Evolutionary conservation across 169 alveolate species (phyloP).

Genomic region (Eimeria brunetti): DNA sequence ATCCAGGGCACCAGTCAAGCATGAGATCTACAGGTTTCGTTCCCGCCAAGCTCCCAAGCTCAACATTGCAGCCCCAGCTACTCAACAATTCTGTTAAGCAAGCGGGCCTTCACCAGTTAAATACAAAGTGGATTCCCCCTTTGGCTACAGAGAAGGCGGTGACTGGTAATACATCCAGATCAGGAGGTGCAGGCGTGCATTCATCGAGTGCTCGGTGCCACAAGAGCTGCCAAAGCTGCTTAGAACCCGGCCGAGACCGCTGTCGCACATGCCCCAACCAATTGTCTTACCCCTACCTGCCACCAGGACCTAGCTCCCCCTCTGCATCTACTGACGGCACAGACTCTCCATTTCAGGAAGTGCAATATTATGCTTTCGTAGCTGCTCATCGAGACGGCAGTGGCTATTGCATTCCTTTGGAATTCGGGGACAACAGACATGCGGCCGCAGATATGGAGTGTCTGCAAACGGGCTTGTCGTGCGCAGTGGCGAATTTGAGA

Average conservation of each 20-base stretch:
- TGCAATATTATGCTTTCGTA: slow-evolving; percentile 39
- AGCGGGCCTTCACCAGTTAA: neutral
- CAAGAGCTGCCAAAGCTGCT: slow-evolving; percentile 58
- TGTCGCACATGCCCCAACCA: slow-evolving; percentile 55
- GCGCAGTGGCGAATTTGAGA: neutral
- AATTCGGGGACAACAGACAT: slow-evolving; percentile 5
- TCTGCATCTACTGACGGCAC: neutral
- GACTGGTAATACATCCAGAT: neutral
- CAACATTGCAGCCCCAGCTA: neutral
- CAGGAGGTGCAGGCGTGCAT: slow-evolving; percentile 10
- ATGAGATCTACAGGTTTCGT: neutral
- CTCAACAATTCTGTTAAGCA: neutral
- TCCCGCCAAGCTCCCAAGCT: neutral
- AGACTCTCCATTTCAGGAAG: neutral
- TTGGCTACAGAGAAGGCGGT: neutral
- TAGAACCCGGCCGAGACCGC: slow-evolving; percentile 58
- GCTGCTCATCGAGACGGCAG: slow-evolving; percentile 71
- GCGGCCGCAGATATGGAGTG: slow-evolving; percentile 4
- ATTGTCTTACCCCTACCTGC: slow-evolving; percentile 36
- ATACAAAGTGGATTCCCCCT: slow-evolving; percentile 15
- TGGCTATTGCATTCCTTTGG: slow-evolving; percentile 65
- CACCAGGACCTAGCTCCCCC: neutral
- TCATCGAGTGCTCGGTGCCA: slow-evolving; percentile 4
- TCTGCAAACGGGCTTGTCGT: neutral
- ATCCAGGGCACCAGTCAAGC: neutral